A percentile compares a stretch with the other conserved stretches of the same genome.
phyloP scores from a whole-genome alignment of 305 asterid genomes.

The Withania somnifera region DNA sequence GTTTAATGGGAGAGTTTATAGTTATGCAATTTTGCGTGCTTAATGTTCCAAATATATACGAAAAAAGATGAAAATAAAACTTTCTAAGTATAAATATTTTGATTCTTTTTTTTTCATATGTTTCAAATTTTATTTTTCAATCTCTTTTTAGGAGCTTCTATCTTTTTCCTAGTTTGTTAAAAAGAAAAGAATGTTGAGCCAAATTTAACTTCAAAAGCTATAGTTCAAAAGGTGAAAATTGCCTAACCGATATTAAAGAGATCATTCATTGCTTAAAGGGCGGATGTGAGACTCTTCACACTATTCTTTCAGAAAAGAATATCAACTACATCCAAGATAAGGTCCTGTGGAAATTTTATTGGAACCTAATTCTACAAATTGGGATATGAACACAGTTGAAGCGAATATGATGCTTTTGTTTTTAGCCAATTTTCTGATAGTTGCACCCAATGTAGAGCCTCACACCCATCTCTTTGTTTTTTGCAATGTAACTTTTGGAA shows the following conservation, averaged over 20 bases:
- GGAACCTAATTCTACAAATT: background rate
- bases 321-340: too few relatives aligned
- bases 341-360: background rate
- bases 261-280: too few relatives aligned
- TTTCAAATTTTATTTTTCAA: too few relatives aligned
- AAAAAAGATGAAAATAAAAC: too few relatives aligned
- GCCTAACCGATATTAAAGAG: too few relatives aligned
- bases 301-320: too few relatives aligned
- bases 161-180: too few relatives aligned
- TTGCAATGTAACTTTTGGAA: background rate
- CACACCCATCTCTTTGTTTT: background rate
- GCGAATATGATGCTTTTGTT: background rate
- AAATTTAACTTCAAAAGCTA: too few relatives aligned
- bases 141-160: too few relatives aligned
- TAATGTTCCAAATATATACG: background rate
- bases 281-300: too few relatives aligned
- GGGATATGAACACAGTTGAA: background rate
- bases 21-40: background rate
- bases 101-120: background rate
- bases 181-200: too few relatives aligned
- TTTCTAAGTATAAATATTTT: background rate
- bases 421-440: background rate
- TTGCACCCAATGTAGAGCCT: background rate
- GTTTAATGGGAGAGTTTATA: background rate
- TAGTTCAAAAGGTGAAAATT: too few relatives aligned